Evolutionary conservation across 129 eudicot species (phyloP), one percentile per base, ranked within the genome.

Genomic region (Arctium lappa): DNA sequence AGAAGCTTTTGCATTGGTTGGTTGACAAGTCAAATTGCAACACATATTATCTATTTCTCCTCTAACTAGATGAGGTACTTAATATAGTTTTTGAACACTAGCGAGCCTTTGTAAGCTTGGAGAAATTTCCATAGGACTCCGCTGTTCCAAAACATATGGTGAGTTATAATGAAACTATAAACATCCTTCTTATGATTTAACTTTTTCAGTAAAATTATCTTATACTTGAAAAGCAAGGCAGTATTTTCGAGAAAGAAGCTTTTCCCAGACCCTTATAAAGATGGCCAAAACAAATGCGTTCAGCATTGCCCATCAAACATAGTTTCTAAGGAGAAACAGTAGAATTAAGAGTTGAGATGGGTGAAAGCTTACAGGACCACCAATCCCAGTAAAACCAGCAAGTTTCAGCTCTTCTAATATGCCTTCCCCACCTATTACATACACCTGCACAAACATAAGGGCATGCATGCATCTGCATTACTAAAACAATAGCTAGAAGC

Each of bases 371-470:
- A 95, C 99, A 18, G 97, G 93, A 83, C 99, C 97, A 63, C 99
- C 99, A 33, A 93, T 83, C 46, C 91, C 90, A 72, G 92, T 88
- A 85, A 88, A 91, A 82, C 98, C 99, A 87, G 97, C 99, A 83
- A 91, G 97, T 84, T 90, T 86, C 75, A 95, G 83, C 91, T 95
- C 99, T 81, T 95, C 97, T 74, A 90, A 32, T 74, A 95, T 95
- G 84, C 97, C 99, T 38, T 95, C 97, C 71, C 87, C 97, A 53
- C 99, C 99, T 66, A 95, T 83, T 72, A 91, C 99, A 88, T 95
- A 95, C 73, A 95, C 98, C 97, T 95, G 83, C 42, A 60, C 75
- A 56, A 66, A 85, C 42, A 50, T 31, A 38, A 63, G 37, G 22
- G 70, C 10, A 62, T n/a, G 70, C 10, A 62, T n/a, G 30, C 38